Evolutionary conservation across 2,329 filamentous ascomycete species (phyloP).

Genomic region (Paecilomyces sp.): DNA sequence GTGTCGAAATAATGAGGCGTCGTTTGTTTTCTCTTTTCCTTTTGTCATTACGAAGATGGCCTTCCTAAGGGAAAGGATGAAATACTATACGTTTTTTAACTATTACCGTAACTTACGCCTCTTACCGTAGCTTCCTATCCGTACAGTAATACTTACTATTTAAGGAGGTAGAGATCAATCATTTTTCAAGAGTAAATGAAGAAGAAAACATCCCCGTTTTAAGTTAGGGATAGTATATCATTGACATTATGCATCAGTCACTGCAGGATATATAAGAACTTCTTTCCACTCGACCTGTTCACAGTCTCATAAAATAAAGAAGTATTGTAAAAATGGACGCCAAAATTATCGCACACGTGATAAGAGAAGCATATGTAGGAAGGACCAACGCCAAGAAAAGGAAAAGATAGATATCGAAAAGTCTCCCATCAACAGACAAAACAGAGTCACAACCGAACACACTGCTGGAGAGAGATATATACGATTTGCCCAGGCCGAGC

Average conservation of each 20-base stretch:
- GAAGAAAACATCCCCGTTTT: background rate
- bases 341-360: background rate
- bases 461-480: background rate
- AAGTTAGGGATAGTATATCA: background rate
- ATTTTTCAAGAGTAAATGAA: too few relatives aligned
- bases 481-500: background rate
- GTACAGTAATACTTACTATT: background rate
- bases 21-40: background rate
- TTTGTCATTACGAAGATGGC: background rate
- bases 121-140: background rate
- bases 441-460: background rate
- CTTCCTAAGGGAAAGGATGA: too few relatives aligned
- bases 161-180: too few relatives aligned
- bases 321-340: background rate
- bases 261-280: background rate
- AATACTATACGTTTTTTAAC: too few relatives aligned
- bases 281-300: background rate
- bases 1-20: background rate
- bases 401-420: background rate
- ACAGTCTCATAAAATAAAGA: background rate
- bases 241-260: background rate
- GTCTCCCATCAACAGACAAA: background rate
- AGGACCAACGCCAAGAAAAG: background rate
- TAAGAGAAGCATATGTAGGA: background rate
- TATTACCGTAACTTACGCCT: too few relatives aligned